Evolutionary conservation across 805 yeast species (phyloP), one percentile per base, ranked within the genome.

Genomic region (Candida cerambycidarum): DNA sequence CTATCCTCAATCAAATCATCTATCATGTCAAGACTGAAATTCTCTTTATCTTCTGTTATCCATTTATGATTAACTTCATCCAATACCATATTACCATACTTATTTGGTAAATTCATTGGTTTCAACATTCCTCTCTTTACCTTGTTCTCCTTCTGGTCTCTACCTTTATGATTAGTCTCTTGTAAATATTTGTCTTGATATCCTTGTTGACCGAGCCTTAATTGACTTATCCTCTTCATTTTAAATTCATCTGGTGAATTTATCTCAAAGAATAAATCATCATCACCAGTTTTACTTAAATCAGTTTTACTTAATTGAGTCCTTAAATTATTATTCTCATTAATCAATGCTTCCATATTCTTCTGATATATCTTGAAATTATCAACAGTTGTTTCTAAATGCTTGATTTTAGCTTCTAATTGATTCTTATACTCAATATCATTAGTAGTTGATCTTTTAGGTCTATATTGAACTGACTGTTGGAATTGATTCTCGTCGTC

Each of bases 151-250:
- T 32, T 25, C 29, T 43, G 32, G 30, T 32, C 13, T 32, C 23
- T 21, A 8, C 23, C 8, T n/a, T n/a, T n/a, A n/a, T n/a, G n/a
- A 21, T 21, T 21, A 6, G 8, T 21, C 23, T 31, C 16, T 16
- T 31, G 19, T 42, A 7, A 45, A 45, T 2, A 43, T 44, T 9
- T 25, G n/a, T 12, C 13, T 12, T 12, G 29, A n/a, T 12, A 7
- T 10, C 25, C n/a, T 12, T 11, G 12, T 25, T n/a, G 48, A 13
- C 37, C 54, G 23, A 67, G 53, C 23, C 55, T 55, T 19, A 69
- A 54, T 44, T 68, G 72, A 4, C 73, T 68, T 3, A 67, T 58
- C 29, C 67, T 45, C 42, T 67, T 69, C 72, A 71, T 65, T 42
- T 55, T 61, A 29, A 59, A 53, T 19, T 61, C 55, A 17, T 23